These are phyloP conservation scores for Talaromyces rugulosus DNA, from an alignment of 2,329 filamentous ascomycete species.

Conservation along the genomic window DNA sequence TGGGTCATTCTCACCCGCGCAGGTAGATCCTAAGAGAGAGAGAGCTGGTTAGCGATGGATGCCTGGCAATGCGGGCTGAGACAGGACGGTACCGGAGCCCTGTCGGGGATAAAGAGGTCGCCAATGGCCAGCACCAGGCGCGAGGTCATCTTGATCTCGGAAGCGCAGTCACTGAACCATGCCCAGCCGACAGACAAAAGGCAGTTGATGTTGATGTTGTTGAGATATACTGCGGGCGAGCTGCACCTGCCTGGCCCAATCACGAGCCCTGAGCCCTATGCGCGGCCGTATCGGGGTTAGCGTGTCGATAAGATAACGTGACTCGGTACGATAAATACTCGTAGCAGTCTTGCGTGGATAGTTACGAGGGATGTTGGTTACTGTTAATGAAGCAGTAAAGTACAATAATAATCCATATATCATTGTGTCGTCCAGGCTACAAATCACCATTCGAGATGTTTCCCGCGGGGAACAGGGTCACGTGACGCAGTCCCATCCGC, in stretches of 20 bases:
- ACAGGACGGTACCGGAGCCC: constrained; percentile 60
- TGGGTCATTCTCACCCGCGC: constrained; percentile 62
- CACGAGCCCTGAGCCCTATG: neutral
- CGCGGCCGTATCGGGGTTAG: neutral
- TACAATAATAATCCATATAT: neutral
- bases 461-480: neutral
- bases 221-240: neutral
- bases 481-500: neutral
- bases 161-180: constrained; percentile 26
- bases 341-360: no score
- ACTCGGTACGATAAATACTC: neutral
- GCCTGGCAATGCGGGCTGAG: constrained; percentile 3
- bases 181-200: constrained; percentile 12
- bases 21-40: constrained; percentile 63
- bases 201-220: neutral
- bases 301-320: neutral
- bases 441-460: neutral
- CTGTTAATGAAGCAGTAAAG: neutral
- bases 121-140: constrained; percentile 88
- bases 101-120: constrained; percentile 89
- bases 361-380: neutral
- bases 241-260: neutral
- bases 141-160: constrained; percentile 59
- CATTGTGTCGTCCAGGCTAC: neutral
- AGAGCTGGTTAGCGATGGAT: constrained; percentile 12